These are phyloP conservation scores for Diaporthe nobilis DNA, from an alignment of 2,329 filamentous ascomycete species.

Conservation along the genomic window DNA sequence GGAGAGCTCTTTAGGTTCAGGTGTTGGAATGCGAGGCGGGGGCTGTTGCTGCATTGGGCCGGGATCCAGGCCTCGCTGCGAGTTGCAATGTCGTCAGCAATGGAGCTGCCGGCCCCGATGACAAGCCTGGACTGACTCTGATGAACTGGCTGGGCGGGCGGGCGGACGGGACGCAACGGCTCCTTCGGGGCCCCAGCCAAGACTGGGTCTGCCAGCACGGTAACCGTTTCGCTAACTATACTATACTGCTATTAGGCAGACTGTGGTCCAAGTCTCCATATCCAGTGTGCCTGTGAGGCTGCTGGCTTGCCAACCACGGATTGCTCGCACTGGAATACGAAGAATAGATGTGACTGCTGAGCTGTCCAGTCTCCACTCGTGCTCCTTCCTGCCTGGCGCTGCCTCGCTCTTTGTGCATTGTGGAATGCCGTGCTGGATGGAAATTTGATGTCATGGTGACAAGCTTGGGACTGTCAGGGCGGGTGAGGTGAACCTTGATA, in stretches of 20 bases:
- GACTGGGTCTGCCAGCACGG: not conserved
- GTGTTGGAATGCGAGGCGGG: conserved; percentile 11
- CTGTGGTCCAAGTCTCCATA: conserved; percentile 15
- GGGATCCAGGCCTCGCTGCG: not conserved
- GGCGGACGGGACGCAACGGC: conserved; percentile 19
- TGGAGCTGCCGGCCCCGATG: not conserved
- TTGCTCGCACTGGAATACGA: conserved; percentile 10
- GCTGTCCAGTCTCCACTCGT: not conserved
- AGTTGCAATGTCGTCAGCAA: conserved; percentile 18
- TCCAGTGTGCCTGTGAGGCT: conserved; percentile 4
- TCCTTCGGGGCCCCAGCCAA: conserved; percentile 8
- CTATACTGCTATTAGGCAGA: not conserved
- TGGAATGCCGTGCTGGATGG: not conserved
- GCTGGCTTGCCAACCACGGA: conserved; percentile 17
- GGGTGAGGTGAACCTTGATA: conserved; percentile 28
- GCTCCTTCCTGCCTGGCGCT: not conserved
- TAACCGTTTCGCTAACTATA: not conserved
- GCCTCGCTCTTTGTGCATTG: not conserved
- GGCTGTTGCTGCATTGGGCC: not conserved
- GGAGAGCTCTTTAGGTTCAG: conserved; percentile 17
- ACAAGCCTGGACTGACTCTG: conserved; percentile 12
- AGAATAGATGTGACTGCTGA: conserved; percentile 5
- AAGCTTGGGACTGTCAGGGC: conserved; percentile 10
- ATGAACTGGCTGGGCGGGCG: conserved; percentile 1
- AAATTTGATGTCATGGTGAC: conserved; percentile 27